Base-by-base conservation (phyloP, 495 filamentous ascomycete genomes). In the Aspergillus biplanus region DNA sequence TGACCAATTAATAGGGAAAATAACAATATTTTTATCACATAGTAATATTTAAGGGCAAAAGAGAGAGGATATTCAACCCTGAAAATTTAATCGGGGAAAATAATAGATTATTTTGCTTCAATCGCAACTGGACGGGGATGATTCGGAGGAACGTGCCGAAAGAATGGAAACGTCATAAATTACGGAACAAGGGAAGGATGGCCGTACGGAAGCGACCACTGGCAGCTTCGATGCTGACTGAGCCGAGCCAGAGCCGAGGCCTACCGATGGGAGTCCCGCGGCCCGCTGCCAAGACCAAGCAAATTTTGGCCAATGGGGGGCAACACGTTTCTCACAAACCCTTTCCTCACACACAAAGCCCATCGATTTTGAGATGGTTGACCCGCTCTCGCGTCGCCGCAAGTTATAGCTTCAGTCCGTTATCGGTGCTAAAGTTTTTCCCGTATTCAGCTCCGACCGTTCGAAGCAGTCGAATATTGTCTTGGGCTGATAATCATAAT, bases 191-290 rank as follows among this genome's bases (percentile, higher is more conserved):
- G 42, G 61, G 21, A 58, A 64, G 58, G 56, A 61, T 60, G 62
- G 54, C 58, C 61, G 67, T 70, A 68, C 62, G 66, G 60, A 52
- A 58, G 18, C 50, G 58, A 58, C 59, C 33, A n/a, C n/a, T n/a
- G n/a, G n/a, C n/a, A 52, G 48, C 56, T 37, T 42, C 50, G 39
- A 47, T 67, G 69, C 65, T 74, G 70, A 74, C 68, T 68, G 70
- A 73, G 68, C 73, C 68, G 69, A 75, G 52, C 50, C 65, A 61
- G 66, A 75, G 70, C 77, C 77, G 66, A 92, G 89, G 75, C 73
- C 80, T 53, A 75, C 86, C 59, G 90, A 92, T 68, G 81, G 78
- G n/a, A 78, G 86, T 71, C 78, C 82, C 61, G 80, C 83, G 42
- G 76, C 80, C 62, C 74, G 73, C 37, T 77, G 72, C 65, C 81